A percentile compares a stretch with the other conserved stretches of the same genome.
These are phyloP conservation scores for Syzygium malaccense DNA, from an alignment of 441 rosid genomes.

Conservation along the genomic window DNA sequence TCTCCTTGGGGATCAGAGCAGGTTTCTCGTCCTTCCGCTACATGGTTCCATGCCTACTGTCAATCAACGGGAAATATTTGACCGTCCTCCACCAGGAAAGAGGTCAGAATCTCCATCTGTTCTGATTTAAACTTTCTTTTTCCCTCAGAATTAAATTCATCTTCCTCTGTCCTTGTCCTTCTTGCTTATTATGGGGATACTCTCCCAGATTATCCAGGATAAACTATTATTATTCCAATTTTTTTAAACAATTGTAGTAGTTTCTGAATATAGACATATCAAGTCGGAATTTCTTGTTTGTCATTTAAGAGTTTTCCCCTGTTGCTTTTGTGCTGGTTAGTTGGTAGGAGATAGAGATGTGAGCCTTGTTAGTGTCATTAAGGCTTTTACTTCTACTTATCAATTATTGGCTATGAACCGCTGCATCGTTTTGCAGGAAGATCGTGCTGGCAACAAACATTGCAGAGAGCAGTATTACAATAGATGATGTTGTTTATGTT, in stretches of 20 bases:
- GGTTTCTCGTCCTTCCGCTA: conserved; percentile 72
- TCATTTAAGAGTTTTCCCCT: neutral
- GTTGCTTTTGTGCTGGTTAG: neutral
- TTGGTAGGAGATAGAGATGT: neutral
- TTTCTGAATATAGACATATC: neutral
- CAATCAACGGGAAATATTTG: conserved; percentile 87
- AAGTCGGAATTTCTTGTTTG: neutral
- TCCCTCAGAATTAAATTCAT: neutral
- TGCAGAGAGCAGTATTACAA: conserved; percentile 96
- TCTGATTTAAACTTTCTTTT: neutral
- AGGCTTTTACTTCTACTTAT: neutral
- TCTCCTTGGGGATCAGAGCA: conserved; percentile 70
- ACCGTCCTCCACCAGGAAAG: conserved; percentile 64
- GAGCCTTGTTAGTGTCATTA: neutral
- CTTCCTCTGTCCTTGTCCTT: neutral
- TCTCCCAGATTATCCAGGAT: neutral
- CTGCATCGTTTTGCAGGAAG: conserved; percentile 46
- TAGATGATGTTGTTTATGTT: conserved; percentile 95
- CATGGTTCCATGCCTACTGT: conserved; percentile 95
- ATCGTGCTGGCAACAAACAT: conserved; percentile 93
- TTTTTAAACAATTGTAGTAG: neutral
- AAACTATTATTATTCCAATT: neutral
- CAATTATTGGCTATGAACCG: neutral
- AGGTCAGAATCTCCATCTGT: conserved; percentile 27
- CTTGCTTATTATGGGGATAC: neutral